Percentiles rank a stretch among this genome's conserved stretches.
Conservation (phyloP, 192 early-diverging fungal genomes). For the Coemansia sp. region DNA sequence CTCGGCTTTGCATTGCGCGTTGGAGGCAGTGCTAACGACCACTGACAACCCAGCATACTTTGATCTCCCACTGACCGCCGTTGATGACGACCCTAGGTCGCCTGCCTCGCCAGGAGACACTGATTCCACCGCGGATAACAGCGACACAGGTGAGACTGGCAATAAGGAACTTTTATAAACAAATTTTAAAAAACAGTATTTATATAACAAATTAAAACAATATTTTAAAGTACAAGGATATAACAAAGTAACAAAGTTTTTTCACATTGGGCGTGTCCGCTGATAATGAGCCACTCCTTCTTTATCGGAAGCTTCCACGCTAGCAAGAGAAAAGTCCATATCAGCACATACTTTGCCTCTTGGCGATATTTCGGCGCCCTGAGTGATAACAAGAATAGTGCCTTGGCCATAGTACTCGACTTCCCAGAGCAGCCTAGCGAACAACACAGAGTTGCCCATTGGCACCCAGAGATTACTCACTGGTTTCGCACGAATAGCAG, state of each 20-base stretch:
- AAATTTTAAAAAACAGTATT: no score
- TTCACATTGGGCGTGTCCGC: neutral
- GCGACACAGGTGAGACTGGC: neutral
- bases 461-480: conserved; percentile 49
- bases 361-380: conserved; percentile 22
- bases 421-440: conserved; percentile 21
- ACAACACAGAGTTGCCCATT: conserved; percentile 19
- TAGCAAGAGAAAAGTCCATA: conserved; percentile 14
- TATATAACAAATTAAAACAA: neutral
- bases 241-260: neutral
- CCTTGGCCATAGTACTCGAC: conserved; percentile 37
- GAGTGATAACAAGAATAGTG: conserved; percentile 35
- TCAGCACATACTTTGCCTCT: conserved; percentile 19
- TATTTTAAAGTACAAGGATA: no score
- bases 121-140: neutral
- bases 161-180: neutral
- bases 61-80: neutral
- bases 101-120: neutral
- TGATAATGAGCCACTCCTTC: conserved; percentile 9
- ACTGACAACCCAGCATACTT: neutral
- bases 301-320: conserved; percentile 13
- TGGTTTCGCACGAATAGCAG: conserved; percentile 22
- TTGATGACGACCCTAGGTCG: neutral
- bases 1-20: neutral
- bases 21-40: neutral